Percentiles rank a stretch among this genome's conserved stretches.
Evolutionary conservation across 1,284 basidiomycete species (phyloP).

Genomic region (Papiliotrema flavescens): DNA sequence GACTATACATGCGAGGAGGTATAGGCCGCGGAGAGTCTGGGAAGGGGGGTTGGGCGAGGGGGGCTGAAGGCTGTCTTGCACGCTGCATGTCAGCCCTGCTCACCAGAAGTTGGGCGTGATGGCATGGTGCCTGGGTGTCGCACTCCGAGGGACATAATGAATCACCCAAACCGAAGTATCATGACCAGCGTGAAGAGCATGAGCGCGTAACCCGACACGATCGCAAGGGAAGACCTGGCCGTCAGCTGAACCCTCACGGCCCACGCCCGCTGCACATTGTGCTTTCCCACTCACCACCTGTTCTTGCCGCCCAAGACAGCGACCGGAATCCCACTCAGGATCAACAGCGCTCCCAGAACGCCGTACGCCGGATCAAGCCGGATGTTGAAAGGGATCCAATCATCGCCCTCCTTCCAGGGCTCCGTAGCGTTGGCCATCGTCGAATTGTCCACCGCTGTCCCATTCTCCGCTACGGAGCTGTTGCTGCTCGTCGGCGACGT

Average conservation of each 20-base stretch:
- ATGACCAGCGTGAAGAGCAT: constrained; percentile 80
- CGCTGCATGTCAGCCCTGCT: constrained; percentile 17
- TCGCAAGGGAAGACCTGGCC: constrained; percentile 81
- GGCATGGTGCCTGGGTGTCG: not conserved
- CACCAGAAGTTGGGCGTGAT: not conserved
- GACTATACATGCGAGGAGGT: constrained; percentile 75
- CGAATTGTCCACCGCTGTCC: constrained; percentile 8
- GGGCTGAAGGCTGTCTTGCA: constrained; percentile 47
- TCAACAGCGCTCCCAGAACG: constrained; percentile 80
- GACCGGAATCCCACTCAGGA: constrained; percentile 82
- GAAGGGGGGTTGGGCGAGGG: constrained; percentile 72
- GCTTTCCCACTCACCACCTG: constrained; percentile 61
- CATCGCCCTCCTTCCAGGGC: constrained; percentile 43
- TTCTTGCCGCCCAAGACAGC: constrained; percentile 91
- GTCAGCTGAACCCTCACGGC: not conserved
- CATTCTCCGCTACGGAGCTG: constrained; percentile 5
- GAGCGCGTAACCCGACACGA: constrained; percentile 84
- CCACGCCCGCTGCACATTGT: too few relatives aligned
- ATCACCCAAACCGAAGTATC: constrained; percentile 77
- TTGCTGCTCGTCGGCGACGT: constrained; percentile 16
- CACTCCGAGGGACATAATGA: too few relatives aligned
- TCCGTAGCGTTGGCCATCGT: constrained; percentile 23
- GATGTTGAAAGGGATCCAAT: constrained; percentile 56
- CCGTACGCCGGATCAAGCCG: constrained; percentile 83
- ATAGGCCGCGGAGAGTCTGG: constrained; percentile 76